These are phyloP conservation scores for Metarhizium robertsii DNA, from an alignment of 2,329 filamentous ascomycete genomes.

Conservation along the genomic window DNA sequence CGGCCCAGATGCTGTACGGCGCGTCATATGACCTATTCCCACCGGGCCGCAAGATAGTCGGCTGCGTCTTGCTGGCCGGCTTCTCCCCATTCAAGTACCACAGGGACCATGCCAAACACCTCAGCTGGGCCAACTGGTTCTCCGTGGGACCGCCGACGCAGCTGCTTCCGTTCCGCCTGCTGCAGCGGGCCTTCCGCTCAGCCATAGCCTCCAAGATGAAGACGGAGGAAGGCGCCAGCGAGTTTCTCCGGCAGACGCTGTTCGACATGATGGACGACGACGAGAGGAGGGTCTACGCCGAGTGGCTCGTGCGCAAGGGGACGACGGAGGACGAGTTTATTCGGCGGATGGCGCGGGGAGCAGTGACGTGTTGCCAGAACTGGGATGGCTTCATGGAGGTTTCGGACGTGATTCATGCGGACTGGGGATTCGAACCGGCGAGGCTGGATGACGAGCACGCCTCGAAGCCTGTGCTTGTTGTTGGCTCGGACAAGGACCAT, in stretches of 20 bases:
- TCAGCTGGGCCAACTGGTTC: constrained; percentile 13
- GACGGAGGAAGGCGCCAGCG: constrained; percentile 7
- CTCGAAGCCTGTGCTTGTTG: constrained; percentile 11
- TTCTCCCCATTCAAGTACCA: constrained; percentile 13
- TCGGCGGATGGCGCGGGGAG: constrained; percentile 4
- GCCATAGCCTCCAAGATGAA: constrained; percentile 8
- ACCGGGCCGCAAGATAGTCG: constrained; percentile 9
- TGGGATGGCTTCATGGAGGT: constrained; percentile 17
- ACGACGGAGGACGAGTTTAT: constrained; percentile 8
- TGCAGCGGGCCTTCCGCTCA: constrained; percentile 8
- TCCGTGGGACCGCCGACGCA: constrained; percentile 9
- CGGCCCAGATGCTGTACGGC: constrained; percentile 14
- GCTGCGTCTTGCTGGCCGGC: constrained; percentile 10
- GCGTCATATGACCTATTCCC: constrained; percentile 13
- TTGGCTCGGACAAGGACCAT: constrained; percentile 9
- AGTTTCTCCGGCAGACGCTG: constrained; percentile 8
- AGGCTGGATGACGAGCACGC: constrained; percentile 10
- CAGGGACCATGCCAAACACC: constrained; percentile 6
- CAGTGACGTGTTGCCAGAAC: constrained; percentile 8
- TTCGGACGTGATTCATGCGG: constrained; percentile 13
- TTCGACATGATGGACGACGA: constrained; percentile 9
- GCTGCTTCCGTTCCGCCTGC: constrained; percentile 9
- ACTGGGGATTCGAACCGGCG: constrained; percentile 14
- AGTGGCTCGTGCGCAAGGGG: constrained; percentile 4
- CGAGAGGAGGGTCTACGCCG: constrained; percentile 6